Evolutionary conservation across 2,329 filamentous ascomycete genomes (phyloP).

Genomic region (Fusarium euwallaceae): DNA sequence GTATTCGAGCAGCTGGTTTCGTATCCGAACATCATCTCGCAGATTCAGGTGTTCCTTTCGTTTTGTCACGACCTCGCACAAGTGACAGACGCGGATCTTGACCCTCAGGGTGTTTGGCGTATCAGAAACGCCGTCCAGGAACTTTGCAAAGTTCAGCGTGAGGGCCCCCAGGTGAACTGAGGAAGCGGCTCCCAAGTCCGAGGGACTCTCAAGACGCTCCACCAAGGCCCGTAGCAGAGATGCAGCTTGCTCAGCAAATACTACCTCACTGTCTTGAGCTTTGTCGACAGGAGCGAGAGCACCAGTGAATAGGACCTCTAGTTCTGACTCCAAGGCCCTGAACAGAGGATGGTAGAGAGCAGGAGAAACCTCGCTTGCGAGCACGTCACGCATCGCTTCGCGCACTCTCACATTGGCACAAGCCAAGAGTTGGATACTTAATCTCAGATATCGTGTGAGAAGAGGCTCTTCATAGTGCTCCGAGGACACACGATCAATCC

Average conservation of each 20-base stretch:
- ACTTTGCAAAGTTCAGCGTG: slow-evolving; percentile 76
- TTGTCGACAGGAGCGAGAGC: slow-evolving; percentile 64
- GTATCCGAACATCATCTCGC: slow-evolving; percentile 75
- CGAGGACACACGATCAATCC: slow-evolving; percentile 73
- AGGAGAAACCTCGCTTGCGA: slow-evolving; percentile 74
- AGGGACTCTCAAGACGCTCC: slow-evolving; percentile 72
- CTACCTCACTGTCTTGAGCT: slow-evolving; percentile 70
- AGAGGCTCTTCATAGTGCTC: slow-evolving; percentile 73
- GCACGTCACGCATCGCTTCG: slow-evolving; percentile 75
- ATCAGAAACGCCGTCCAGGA: slow-evolving; percentile 70
- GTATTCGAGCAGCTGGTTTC: slow-evolving; percentile 76
- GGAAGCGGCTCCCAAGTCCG: slow-evolving; percentile 72
- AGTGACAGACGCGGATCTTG: slow-evolving; percentile 77
- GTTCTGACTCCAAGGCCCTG: slow-evolving; percentile 73
- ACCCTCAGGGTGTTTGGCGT: slow-evolving; percentile 69
- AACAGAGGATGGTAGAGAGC: slow-evolving; percentile 73
- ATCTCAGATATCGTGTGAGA: slow-evolving; percentile 70
- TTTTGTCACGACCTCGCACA: slow-evolving; percentile 74
- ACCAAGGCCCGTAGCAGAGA: slow-evolving; percentile 74
- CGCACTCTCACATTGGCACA: slow-evolving; percentile 74
- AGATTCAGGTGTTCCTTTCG: slow-evolving; percentile 78
- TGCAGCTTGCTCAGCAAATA: slow-evolving; percentile 77
- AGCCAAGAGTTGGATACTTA: slow-evolving; percentile 75
- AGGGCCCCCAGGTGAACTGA: slow-evolving; percentile 74
- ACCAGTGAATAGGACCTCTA: slow-evolving; percentile 72